Base-by-base conservation (phyloP, 495 filamentous ascomycete genomes). In the Endocarpon pusillum region DNA sequence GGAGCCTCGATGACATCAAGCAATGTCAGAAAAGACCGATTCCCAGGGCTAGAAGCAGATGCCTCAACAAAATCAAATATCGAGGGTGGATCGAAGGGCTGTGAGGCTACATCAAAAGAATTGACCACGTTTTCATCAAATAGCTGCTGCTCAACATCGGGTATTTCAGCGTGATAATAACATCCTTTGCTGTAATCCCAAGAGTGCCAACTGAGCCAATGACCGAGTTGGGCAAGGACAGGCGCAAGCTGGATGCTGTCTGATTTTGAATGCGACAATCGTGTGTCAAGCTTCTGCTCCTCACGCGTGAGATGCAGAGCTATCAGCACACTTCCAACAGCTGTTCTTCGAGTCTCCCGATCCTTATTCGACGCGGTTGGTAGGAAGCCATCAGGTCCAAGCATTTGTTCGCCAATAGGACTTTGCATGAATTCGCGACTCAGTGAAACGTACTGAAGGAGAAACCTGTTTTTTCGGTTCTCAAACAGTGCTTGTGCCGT, bases 251-350 rank as follows among this genome's bases (percentile, higher is more conserved):
- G 64, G 29, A 62, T 53, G 19, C 57, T 43, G 20, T 68, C 57
- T 28, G 59, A 61, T 6, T 65, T 61, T 33, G 63, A 57, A 38
- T 78, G 66, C 0, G 62, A 58, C 16, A 69, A 59, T 14, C 73
- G 64, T 19, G 72, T 70, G 31, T 81, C 74, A 3, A 97, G 70
- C 48, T 91, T 94, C 41, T 79, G 69, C 44, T 97, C 89, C 49
- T 97, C 87, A 2, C 78, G 63, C 3, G 92, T 51, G 4, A 96
- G 65, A 51, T 96, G 91, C 16, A 97, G 64, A 10, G 71, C 74
- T 32, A 89, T 59, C 7, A 94, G 58, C 2, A 87, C 61, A 31
- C 72, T 75, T 38, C 70, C 69, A 24, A 83, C 59, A 20, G 70
- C 65, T 33, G 60, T 67, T 15, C 66, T 64, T 20, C 76, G 68